Conservation (phyloP, 441 rosid genomes). For the Kokia cookei region DNA sequence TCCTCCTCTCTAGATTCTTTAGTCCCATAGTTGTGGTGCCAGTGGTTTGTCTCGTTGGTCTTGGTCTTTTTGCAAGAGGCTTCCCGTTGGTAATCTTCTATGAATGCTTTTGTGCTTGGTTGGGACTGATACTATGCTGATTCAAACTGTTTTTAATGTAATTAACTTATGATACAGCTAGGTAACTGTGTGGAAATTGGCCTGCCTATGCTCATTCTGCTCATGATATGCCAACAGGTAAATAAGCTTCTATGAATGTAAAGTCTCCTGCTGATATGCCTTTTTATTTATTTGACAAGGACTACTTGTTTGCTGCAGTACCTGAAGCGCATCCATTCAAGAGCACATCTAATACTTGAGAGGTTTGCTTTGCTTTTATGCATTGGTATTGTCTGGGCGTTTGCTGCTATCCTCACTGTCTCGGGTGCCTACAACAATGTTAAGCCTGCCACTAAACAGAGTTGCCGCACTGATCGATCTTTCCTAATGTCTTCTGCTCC, state of each 20-base stretch:
- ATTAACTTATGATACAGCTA: constrained; percentile 45
- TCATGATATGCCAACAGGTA: constrained; percentile 70
- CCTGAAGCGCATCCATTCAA: constrained; percentile 32
- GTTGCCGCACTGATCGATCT: constrained; percentile 76
- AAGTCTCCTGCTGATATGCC: background rate
- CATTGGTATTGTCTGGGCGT: constrained; percentile 76
- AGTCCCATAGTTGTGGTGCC: constrained; percentile 73
- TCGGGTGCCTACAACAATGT: constrained; percentile 91
- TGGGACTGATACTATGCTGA: background rate
- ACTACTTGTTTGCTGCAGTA: constrained; percentile 40
- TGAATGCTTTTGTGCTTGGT: background rate
- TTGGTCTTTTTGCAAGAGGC: constrained; percentile 77
- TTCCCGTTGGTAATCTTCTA: constrained; percentile 69
- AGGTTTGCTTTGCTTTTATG: constrained; percentile 80
- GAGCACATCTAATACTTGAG: constrained; percentile 41
- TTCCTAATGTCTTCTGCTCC: constrained; percentile 73
- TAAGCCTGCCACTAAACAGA: constrained; percentile 41
- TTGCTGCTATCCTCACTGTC: constrained; percentile 84
- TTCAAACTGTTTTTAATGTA: background rate
- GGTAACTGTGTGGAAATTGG: constrained; percentile 89
- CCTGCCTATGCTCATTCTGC: constrained; percentile 85
- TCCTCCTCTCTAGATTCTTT: constrained; percentile 42
- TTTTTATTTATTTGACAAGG: constrained; percentile 3
- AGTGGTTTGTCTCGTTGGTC: constrained; percentile 64
- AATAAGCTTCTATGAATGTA: background rate